Base-by-base conservation (phyloP, 768 basidiomycete species). In the Calocybe indica region DNA sequence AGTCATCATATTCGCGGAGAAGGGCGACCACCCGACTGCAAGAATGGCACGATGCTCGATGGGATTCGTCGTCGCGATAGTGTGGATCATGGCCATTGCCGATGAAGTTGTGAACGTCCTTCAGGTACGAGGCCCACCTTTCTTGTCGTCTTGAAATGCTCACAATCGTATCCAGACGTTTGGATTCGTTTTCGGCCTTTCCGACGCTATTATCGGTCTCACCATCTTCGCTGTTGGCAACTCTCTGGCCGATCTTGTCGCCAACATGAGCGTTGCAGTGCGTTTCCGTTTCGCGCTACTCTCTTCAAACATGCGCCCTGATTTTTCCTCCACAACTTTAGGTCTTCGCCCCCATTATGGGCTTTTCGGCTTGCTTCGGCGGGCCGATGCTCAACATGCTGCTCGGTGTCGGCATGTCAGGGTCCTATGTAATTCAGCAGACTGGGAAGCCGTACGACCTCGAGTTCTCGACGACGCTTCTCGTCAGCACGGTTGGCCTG, bases 1-100 rank as follows among this genome's bases (percentile, higher is more conserved):
- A 1, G 84, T 90, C 2, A 64, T 79, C 5, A 59, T 80, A 0
- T 83, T 83, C 56, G 77, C 78, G 1, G 73, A 76, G 6, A 74
- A 76, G 37, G 85, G 88, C 2, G 69, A 73, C 13, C 73, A 80
- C 52, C 71, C 75, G 5, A 58, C 76, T 10, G 74, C 79, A 40
- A 75, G 80, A 48, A 74, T 92, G 66, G 73, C 78, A 7, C 77
- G 93, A 7, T 95, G 92, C 59, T 85, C 83, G 15, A 84, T 94
- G 75, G 95, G 96, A 0, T 99, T 99, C 68, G 62, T 84, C 14
- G 85, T 95, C 28, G 76, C 92, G 2, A 80, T 97, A 51, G 83
- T 97, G 6, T 99, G 96, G 95, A 97, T 99, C 56, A 94, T 97
- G 82, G 92, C 88, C 5, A 93, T 98, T 41, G 93, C 94, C 1